Percentiles rank a stretch among this genome's conserved stretches.
phyloP scores from a whole-genome alignment of 108 stramenopile species.

The Nitzschia inconspicua region DNA sequence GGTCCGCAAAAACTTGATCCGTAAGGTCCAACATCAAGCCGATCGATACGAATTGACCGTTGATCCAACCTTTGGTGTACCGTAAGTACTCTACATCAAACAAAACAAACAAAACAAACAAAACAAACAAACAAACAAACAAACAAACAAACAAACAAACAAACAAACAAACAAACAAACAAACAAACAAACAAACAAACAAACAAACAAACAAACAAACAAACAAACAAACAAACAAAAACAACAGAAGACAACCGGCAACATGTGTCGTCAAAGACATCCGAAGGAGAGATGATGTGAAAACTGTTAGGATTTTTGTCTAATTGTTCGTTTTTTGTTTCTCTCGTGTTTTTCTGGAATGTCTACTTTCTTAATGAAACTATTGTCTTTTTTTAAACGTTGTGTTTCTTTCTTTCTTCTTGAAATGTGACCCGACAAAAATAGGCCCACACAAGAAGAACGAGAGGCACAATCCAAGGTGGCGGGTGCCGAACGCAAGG shows the following conservation, averaged over 20 bases:
- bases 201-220: too few species aligned
- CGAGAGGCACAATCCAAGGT: conserved; percentile 24
- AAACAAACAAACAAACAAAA: not conserved
- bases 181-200: not conserved
- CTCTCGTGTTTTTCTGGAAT: not conserved
- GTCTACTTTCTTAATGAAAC: not conserved
- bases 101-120: too few species aligned
- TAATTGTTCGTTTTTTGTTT: not conserved
- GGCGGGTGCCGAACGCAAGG: conserved; percentile 8
- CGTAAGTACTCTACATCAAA: too few species aligned
- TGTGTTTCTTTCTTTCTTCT: not conserved
- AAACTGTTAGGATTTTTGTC: not conserved
- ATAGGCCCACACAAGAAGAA: conserved; percentile 17
- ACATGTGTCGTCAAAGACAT: not conserved
- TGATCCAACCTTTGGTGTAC: conserved; percentile 23
- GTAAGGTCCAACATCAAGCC: conserved; percentile 18
- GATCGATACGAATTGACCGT: conserved; percentile 7
- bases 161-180: not conserved
- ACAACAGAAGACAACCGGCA: not conserved
- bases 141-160: not conserved
- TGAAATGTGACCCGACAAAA: not conserved
- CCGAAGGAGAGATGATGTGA: not conserved
- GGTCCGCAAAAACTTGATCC: conserved; percentile 24
- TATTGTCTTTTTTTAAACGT: not conserved
- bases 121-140: too few species aligned